These are phyloP conservation scores for Leishmania lainsoni DNA, from an alignment of 208 protist species.

Conservation along the genomic window DNA sequence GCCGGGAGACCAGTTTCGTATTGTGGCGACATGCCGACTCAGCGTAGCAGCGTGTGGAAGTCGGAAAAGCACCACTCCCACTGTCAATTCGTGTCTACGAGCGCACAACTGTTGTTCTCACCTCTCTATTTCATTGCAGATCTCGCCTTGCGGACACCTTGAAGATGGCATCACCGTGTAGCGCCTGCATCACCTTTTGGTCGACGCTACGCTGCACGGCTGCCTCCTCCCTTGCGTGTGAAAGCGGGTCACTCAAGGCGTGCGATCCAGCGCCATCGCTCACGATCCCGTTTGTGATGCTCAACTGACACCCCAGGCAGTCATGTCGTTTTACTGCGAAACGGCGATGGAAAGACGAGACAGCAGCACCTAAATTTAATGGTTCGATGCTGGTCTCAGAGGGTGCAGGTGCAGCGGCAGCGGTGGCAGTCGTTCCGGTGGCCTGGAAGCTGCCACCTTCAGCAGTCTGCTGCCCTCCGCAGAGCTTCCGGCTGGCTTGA, in stretches of 20 bases:
- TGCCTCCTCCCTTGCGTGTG: constrained; percentile 26
- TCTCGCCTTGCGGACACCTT: constrained; percentile 31
- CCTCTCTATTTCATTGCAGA: background rate
- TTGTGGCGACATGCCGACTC: background rate
- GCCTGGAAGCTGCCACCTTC: background rate
- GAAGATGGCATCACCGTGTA: constrained; percentile 59
- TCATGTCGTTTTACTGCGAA: constrained; percentile 38
- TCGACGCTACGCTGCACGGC: constrained; percentile 47
- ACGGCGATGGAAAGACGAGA: constrained; percentile 33
- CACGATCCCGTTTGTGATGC: constrained; percentile 15
- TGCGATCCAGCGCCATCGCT: background rate
- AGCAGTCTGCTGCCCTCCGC: background rate
- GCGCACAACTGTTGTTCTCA: no score
- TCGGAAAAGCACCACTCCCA: background rate
- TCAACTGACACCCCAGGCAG: constrained; percentile 22
- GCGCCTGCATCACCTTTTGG: constrained; percentile 36
- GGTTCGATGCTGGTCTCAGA: background rate
- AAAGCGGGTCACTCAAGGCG: constrained; percentile 11
- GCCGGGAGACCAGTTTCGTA: background rate
- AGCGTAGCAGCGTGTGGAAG: background rate
- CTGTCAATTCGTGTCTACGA: background rate
- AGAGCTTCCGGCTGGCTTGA: background rate
- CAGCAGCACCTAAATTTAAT: background rate
- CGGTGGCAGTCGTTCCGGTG: background rate
- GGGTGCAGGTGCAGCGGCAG: background rate